Percentiles rank a stretch among this genome's conserved stretches.
phyloP scores from a whole-genome alignment of 2,329 filamentous ascomycete genomes.

The Dactylellina parvicollis region DNA sequence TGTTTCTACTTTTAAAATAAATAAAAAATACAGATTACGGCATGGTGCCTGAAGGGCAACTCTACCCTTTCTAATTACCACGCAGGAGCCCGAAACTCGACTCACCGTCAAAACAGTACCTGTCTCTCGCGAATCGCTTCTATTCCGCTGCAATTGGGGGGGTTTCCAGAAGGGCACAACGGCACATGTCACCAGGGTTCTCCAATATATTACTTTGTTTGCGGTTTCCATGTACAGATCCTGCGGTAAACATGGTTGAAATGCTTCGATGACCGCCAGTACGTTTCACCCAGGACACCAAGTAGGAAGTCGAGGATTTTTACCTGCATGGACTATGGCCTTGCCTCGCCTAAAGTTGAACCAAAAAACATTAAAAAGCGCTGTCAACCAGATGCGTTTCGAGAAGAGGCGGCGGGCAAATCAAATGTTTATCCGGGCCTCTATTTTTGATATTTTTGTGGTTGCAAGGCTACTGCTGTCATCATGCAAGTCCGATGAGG shows the following conservation, averaged over 20 bases:
- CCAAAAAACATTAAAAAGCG: background rate
- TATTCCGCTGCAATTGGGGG: background rate
- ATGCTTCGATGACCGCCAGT: background rate
- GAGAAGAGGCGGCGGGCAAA: constrained; percentile 14
- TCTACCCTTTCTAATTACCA: background rate
- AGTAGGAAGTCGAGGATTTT: background rate
- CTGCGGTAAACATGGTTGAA: background rate
- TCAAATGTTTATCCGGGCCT: constrained; percentile 40
- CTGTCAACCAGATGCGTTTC: no score
- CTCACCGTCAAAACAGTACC: no score
- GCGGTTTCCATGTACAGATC: background rate
- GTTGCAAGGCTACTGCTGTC: constrained; percentile 33
- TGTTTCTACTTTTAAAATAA: constrained; percentile 39
- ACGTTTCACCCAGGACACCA: background rate
- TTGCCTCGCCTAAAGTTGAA: constrained; percentile 19
- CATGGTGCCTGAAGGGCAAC: background rate
- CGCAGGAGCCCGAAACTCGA: constrained; percentile 3
- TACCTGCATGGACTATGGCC: background rate
- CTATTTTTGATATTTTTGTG: constrained; percentile 21
- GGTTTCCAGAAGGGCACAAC: background rate
- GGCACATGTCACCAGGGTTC: constrained; percentile 1
- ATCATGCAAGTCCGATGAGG: constrained; percentile 32
- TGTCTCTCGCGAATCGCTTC: constrained; percentile 5
- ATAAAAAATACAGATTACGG: background rate
- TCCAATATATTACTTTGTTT: background rate